Base-by-base conservation (phyloP, 2,329 filamentous ascomycete genomes). In the Teratosphaeria epicoccoides region DNA sequence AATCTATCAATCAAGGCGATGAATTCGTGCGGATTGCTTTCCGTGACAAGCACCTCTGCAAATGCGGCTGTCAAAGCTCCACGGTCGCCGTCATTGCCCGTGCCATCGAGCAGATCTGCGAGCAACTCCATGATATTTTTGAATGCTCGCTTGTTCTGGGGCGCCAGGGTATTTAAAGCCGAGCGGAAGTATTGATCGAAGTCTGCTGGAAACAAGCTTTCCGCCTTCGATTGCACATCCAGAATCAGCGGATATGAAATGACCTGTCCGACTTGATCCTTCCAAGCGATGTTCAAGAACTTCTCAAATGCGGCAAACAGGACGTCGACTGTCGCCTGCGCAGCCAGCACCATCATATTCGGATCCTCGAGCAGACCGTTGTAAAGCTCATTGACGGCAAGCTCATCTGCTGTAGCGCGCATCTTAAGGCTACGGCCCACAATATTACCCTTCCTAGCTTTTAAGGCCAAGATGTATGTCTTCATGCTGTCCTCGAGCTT, bases 291-390 rank as follows among this genome's bases (percentile, higher is more conserved):
- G 53, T 82, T 83, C 54, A 96, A 73, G 60, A 96, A 97, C 55
- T 94, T 96, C 66, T 96, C 90, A 66, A 96, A 97, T 0, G 90
- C 86, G 24, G 87, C 85, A 64, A 96, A 95, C 4, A 97, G 78
- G 20, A 91, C 83, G 63, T 96, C 89, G 7, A 91, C 82, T 2
- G 83, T 79, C 7, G 87, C 77, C 53, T 95, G 88, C 0, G 82
- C 78, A 1, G 87, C 82, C 9, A 83, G 75, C 49, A 94, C 85
- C 57, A 87, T 78, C 62, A 88, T 88, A 49, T 81, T 84, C 0
- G 89, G 87, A 57, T 85, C 85, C 66, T 95, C 89, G 17, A 95
- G 82, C 12, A 96, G 77, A 28, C 83, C 80, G 64, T 95, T 95
- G 70, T 95, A 96, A 1, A 96, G 74, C 60, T 95, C 88, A 62